Percentiles rank a stretch among this genome's conserved stretches.
phyloP scores from a whole-genome alignment of 305 asterid genomes.

The Andrographis paniculata region DNA sequence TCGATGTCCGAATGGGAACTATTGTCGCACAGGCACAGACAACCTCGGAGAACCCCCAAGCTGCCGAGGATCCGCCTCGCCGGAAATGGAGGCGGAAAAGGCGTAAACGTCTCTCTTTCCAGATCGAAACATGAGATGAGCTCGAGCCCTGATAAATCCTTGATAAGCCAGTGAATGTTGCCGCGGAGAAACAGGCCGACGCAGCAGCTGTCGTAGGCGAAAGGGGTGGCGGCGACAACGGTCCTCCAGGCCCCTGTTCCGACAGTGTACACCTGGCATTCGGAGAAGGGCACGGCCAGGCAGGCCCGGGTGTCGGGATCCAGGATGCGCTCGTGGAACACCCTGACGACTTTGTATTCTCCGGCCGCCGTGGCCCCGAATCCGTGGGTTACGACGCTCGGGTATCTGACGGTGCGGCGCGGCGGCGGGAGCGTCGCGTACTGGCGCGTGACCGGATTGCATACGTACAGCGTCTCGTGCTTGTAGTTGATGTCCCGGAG shows the following conservation, averaged over 20 bases:
- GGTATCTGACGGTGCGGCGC: slow-evolving; percentile 17
- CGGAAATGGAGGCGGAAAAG: slow-evolving; percentile 28
- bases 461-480: slow-evolving; percentile 30
- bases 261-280: slow-evolving; percentile 30
- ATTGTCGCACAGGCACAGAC: slow-evolving; percentile 36
- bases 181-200: slow-evolving; percentile 27
- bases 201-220: slow-evolving; percentile 17
- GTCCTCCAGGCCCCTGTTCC: slow-evolving; percentile 28
- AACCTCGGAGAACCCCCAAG: slow-evolving; percentile 27
- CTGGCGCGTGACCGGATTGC: slow-evolving; percentile 48
- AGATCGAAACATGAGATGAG: slow-evolving; percentile 36
- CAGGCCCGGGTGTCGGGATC: slow-evolving; percentile 18
- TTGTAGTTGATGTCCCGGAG: slow-evolving; percentile 22
- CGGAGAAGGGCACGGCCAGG: slow-evolving; percentile 16
- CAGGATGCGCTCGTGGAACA: slow-evolving; percentile 28
- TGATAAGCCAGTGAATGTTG: slow-evolving; percentile 38
- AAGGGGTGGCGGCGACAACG: slow-evolving; percentile 13
- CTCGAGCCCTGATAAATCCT: slow-evolving; percentile 22
- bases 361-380: slow-evolving; percentile 28
- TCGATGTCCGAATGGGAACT: slow-evolving; percentile 20
- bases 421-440: slow-evolving; percentile 30
- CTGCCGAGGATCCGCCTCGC: slow-evolving; percentile 17
- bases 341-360: slow-evolving; percentile 39
- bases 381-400: slow-evolving; percentile 29
- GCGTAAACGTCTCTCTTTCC: slow-evolving; percentile 31